phyloP scores from a whole-genome alignment of 306 rosid genomes.

The Prunus padus region DNA sequence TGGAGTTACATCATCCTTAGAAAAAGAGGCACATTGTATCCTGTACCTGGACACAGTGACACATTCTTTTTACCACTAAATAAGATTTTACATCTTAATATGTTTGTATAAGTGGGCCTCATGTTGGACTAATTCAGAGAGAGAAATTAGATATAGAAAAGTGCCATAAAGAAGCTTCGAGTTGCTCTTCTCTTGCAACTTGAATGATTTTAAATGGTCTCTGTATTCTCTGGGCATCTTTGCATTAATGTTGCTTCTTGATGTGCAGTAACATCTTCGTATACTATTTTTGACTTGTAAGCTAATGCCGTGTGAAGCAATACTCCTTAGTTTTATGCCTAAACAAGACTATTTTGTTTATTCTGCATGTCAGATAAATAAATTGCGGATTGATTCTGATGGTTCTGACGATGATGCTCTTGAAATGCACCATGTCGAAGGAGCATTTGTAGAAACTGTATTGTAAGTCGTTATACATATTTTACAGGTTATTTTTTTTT shows the following conservation, averaged over 20 bases:
- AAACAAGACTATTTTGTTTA: slow-evolving; percentile 16
- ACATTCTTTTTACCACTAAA: background rate
- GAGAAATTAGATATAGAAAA: background rate
- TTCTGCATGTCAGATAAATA: slow-evolving; percentile 62
- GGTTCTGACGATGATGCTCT: slow-evolving; percentile 55
- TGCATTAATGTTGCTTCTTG: background rate
- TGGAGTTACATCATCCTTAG: background rate
- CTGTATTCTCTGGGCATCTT: background rate
- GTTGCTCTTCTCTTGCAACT: background rate
- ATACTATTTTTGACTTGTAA: background rate
- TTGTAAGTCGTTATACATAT: slow-evolving; percentile 54
- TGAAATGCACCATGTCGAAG: slow-evolving; percentile 80
- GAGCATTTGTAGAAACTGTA: slow-evolving; percentile 89
- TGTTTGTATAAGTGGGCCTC: slow-evolving; percentile 1
- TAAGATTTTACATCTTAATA: background rate
- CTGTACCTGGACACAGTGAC: background rate
- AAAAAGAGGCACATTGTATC: background rate
- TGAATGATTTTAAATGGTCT: background rate
- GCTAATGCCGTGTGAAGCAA: background rate
- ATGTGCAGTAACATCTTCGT: background rate
- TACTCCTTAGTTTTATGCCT: slow-evolving; percentile 1
- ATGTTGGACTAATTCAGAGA: background rate
- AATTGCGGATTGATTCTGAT: slow-evolving; percentile 65
- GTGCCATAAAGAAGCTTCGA: background rate
- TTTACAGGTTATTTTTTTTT: background rate